A percentile compares a stretch with the other conserved stretches of the same genome.
These are phyloP conservation scores for Colletotrichum neosansevieriae DNA, from an alignment of 2,329 filamentous ascomycete species.

Conservation along the genomic window DNA sequence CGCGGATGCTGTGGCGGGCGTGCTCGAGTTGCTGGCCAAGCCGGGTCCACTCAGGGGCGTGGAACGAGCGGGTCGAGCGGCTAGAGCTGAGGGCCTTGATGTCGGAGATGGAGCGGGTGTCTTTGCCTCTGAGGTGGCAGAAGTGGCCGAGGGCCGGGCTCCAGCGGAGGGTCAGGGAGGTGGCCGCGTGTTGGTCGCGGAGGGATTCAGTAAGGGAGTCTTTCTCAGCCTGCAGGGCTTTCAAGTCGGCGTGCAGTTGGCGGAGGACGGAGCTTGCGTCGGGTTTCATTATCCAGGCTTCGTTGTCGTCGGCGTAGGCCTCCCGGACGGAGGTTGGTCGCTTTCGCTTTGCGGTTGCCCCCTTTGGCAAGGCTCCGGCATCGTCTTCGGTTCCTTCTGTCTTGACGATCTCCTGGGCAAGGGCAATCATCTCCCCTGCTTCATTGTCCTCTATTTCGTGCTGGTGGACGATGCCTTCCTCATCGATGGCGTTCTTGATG, in stretches of 20 bases:
- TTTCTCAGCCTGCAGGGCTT: slow-evolving; percentile 71
- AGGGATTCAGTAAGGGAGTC: slow-evolving; percentile 69
- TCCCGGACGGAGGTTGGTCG: slow-evolving; percentile 63
- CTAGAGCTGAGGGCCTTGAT: slow-evolving; percentile 77
- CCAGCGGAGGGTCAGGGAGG: slow-evolving; percentile 84
- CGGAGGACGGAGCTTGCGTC: slow-evolving; percentile 75
- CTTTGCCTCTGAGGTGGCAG: slow-evolving; percentile 88
- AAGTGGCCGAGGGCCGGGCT: slow-evolving; percentile 89
- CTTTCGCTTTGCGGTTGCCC: slow-evolving; percentile 55
- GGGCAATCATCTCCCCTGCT: slow-evolving; percentile 75
- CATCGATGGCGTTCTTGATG: slow-evolving; percentile 87
- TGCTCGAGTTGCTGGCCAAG: slow-evolving; percentile 86
- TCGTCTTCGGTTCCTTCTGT: slow-evolving; percentile 73
- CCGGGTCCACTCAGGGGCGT: slow-evolving; percentile 84
- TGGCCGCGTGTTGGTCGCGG: slow-evolving; percentile 69
- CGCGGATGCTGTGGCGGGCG: slow-evolving; percentile 79
- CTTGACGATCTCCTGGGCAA: slow-evolving; percentile 79
- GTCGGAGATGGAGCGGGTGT: slow-evolving; percentile 59
- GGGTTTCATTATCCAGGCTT: slow-evolving; percentile 75
- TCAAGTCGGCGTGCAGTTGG: slow-evolving; percentile 76
- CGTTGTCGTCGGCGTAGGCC: slow-evolving; percentile 70
- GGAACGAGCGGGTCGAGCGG: slow-evolving; percentile 87
- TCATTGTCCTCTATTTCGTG: slow-evolving; percentile 82
- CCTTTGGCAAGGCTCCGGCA: slow-evolving; percentile 66
- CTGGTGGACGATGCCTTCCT: slow-evolving; percentile 86